Evolutionary conservation across 176 grass and related monocot species (phyloP).

Genomic region (Poa annua): DNA sequence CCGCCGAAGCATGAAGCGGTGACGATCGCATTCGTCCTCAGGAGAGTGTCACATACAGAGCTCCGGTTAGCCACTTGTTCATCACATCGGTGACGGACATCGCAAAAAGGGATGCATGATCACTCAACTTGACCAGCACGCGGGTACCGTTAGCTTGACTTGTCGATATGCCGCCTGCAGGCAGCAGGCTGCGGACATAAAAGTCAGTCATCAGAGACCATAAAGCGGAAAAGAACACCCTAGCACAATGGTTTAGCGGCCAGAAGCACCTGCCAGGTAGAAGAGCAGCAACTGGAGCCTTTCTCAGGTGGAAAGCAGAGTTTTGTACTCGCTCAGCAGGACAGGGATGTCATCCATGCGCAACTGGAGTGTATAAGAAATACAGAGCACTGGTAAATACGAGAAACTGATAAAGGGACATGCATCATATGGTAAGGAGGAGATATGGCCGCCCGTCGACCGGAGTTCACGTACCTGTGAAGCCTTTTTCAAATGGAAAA

Average conservation of each 20-base stretch:
- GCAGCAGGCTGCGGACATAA: neutral
- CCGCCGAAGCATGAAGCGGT: too few relatives aligned
- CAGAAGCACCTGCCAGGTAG: slow-evolving; percentile 24
- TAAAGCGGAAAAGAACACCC: neutral
- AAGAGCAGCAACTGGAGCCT: neutral
- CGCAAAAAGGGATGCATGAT: neutral
- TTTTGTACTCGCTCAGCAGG: slow-evolving; percentile 73
- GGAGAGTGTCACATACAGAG: neutral
- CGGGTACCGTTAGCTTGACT: neutral
- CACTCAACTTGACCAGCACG: neutral
- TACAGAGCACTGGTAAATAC: slow-evolving; percentile 10
- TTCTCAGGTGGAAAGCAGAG: slow-evolving; percentile 56
- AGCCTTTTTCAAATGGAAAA: slow-evolving; percentile 90
- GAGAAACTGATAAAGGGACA: slow-evolving; percentile 9
- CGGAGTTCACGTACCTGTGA: slow-evolving; percentile 57
- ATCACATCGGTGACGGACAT: neutral
- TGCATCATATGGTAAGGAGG: slow-evolving; percentile 1
- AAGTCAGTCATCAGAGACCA: neutral
- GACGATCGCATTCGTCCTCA: neutral
- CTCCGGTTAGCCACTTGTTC: neutral
- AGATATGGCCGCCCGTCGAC: neutral
- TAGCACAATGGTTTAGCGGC: neutral
- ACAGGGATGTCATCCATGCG: slow-evolving; percentile 85
- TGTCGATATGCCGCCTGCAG: neutral
- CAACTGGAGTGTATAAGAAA: slow-evolving; percentile 49